phyloP scores from a whole-genome alignment of 257 asterid species.

The Petunia axillaris region DNA sequence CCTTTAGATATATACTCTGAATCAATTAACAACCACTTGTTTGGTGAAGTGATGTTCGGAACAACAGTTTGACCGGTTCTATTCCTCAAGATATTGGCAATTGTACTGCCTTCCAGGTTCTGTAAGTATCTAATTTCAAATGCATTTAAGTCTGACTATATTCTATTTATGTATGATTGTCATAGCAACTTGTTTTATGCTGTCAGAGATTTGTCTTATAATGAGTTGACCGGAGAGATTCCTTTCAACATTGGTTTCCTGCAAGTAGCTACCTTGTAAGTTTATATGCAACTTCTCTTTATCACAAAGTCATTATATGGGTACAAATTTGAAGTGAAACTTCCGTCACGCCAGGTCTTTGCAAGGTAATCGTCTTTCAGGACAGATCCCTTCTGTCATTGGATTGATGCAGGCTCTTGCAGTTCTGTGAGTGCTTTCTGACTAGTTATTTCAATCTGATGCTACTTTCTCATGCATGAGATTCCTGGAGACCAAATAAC shows the following conservation, averaged over 20 bases:
- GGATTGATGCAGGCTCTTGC: constrained; percentile 99
- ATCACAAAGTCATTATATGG: background rate
- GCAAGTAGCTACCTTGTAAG: constrained; percentile 99
- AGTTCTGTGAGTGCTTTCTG: constrained; percentile 64
- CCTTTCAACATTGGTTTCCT: constrained; percentile 97
- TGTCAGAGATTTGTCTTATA: constrained; percentile 90
- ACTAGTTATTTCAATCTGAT: background rate
- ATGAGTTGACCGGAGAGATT: constrained; percentile 74
- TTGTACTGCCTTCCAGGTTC: constrained; percentile 96
- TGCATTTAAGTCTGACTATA: background rate
- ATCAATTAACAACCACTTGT: background rate
- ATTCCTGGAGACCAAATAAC: background rate
- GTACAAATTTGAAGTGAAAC: background rate
- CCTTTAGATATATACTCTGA: background rate
- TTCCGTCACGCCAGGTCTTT: constrained; percentile 42
- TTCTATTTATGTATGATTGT: background rate
- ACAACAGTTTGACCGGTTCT: constrained; percentile 87
- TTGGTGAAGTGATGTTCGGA: constrained; percentile 81
- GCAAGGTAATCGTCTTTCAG: constrained; percentile 70
- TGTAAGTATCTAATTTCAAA: constrained; percentile 64
- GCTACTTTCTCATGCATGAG: background rate
- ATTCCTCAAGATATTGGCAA: constrained; percentile 87
- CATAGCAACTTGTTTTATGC: constrained; percentile 13
- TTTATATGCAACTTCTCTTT: constrained; percentile 2
- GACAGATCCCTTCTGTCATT: constrained; percentile 84